Evolutionary conservation across 2,329 filamentous ascomycete genomes (phyloP).

Genomic region (Reticulascus tulasneorum): DNA sequence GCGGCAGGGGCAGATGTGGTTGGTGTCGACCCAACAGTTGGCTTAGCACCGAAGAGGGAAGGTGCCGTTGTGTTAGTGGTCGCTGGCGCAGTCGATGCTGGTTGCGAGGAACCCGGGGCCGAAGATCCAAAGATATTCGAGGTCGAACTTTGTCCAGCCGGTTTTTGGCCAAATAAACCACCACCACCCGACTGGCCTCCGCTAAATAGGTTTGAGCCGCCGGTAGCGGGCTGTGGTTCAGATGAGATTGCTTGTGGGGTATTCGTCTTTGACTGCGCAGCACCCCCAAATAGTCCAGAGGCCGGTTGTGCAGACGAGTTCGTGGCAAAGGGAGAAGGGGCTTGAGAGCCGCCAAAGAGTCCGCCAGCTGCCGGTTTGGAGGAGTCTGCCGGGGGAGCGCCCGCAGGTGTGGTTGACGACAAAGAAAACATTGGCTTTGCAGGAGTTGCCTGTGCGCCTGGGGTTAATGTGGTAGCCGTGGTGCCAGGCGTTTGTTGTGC

Average conservation of each 20-base stretch:
- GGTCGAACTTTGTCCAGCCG: slow-evolving; percentile 9
- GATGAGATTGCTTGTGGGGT: slow-evolving; percentile 19
- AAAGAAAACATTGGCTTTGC: slow-evolving; percentile 46
- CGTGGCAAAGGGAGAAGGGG: slow-evolving; percentile 8
- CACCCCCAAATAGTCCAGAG: slow-evolving; percentile 28
- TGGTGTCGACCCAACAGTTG: slow-evolving; percentile 29
- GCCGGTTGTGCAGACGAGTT: slow-evolving; percentile 14
- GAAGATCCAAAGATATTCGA: slow-evolving; percentile 5
- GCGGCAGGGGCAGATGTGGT: slow-evolving; percentile 18
- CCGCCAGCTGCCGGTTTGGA: slow-evolving; percentile 23
- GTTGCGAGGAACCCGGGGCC: slow-evolving; percentile 18
- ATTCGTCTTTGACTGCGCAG: slow-evolving; percentile 22
- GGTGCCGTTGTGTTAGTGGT: slow-evolving; percentile 9
- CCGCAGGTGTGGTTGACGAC: slow-evolving; percentile 52
- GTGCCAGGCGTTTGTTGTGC: slow-evolving; percentile 5
- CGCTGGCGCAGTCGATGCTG: slow-evolving; percentile 20
- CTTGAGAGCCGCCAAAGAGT: slow-evolving; percentile 24
- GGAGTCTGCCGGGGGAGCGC: slow-evolving; percentile 43
- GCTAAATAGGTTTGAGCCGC: slow-evolving; percentile 19
- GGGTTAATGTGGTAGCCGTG: slow-evolving; percentile 6
- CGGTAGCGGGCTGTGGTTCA: slow-evolving; percentile 11
- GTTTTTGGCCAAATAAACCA: slow-evolving; percentile 13
- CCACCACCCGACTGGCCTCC: slow-evolving; percentile 9
- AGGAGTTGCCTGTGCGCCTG: slow-evolving; percentile 31
- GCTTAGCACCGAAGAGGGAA: slow-evolving; percentile 38